These are phyloP conservation scores for Fraxinus platypoda DNA, from an alignment of 305 asterid species.

Conservation along the genomic window DNA sequence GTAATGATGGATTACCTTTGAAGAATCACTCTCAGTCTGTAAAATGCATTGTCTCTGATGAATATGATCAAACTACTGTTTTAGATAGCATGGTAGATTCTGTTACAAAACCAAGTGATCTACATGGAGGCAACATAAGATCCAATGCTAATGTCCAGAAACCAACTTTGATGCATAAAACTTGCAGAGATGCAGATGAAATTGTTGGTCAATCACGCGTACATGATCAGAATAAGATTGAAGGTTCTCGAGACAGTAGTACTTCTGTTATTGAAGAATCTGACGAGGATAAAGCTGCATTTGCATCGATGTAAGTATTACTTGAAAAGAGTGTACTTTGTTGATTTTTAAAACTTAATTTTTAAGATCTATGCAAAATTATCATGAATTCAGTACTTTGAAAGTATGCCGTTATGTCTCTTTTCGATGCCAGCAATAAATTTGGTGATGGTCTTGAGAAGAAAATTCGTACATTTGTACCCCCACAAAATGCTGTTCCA, in stretches of 20 bases:
- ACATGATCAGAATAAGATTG: slow-evolving; percentile 25
- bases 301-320: slow-evolving; percentile 42
- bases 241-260: slow-evolving; percentile 27
- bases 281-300: slow-evolving; percentile 33
- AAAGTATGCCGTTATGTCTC: slow-evolving; percentile 2
- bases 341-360: background rate
- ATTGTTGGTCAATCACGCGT: slow-evolving; percentile 24
- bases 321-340: background rate
- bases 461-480: slow-evolving; percentile 32
- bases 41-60: slow-evolving; percentile 29
- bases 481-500: slow-evolving; percentile 69
- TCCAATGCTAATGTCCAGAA: slow-evolving; percentile 27
- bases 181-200: slow-evolving; percentile 31
- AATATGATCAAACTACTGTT: slow-evolving; percentile 22
- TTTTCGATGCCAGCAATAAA: slow-evolving; percentile 44
- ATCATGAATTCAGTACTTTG: slow-evolving; percentile 15
- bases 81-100: slow-evolving; percentile 27
- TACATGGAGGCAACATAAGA: slow-evolving; percentile 28
- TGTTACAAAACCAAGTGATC: slow-evolving; percentile 28
- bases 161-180: slow-evolving; percentile 30
- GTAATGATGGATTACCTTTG: slow-evolving; percentile 20
- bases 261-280: slow-evolving; percentile 31
- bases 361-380: slow-evolving; percentile 4
- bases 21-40: slow-evolving; percentile 13
- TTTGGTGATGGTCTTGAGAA: slow-evolving; percentile 30